Conservation (phyloP, 2,329 filamentous ascomycete species). For the Leptographium radiaticola region DNA sequence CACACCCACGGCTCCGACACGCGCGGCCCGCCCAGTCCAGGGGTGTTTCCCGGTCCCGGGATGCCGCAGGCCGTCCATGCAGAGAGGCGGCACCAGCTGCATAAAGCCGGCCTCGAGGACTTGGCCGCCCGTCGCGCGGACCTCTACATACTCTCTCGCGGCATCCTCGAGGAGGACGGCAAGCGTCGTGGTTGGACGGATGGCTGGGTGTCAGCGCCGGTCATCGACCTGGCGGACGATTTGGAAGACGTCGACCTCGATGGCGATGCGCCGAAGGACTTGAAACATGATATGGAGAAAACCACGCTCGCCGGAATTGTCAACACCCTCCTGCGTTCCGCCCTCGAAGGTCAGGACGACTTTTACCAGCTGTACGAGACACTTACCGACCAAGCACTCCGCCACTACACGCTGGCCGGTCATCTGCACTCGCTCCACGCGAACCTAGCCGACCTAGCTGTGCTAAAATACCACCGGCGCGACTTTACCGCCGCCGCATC, state of each 20-base stretch:
- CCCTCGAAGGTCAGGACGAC: conserved; percentile 46
- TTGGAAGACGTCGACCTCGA: conserved; percentile 47
- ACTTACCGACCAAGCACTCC: conserved; percentile 72
- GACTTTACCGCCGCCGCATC: conserved; percentile 63
- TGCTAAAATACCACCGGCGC: conserved; percentile 64
- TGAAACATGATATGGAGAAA: conserved; percentile 6
- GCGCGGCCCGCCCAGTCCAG: conserved; percentile 29
- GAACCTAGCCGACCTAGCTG: conserved; percentile 71
- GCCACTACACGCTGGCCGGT: conserved; percentile 69
- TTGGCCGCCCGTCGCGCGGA: conserved; percentile 74
- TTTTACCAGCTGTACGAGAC: conserved; percentile 59
- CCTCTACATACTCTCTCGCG: conserved; percentile 66
- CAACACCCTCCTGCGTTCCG: conserved; percentile 44
- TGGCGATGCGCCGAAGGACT: conserved; percentile 19
- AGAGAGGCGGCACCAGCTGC: conserved; percentile 31
- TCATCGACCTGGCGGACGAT: conserved; percentile 27
- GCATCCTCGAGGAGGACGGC: conserved; percentile 63
- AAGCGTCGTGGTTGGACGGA: conserved; percentile 61
- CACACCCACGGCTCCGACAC: conserved; percentile 24
- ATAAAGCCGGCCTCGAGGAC: conserved; percentile 60
- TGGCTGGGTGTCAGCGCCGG: conserved; percentile 54
- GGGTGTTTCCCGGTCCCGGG: conserved; percentile 37
- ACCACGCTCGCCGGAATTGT: conserved; percentile 33
- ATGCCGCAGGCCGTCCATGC: conserved; percentile 20
- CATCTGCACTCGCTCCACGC: conserved; percentile 66